These are phyloP conservation scores for Orbilia oligospora DNA, from an alignment of 2,329 filamentous ascomycete genomes.

Conservation along the genomic window DNA sequence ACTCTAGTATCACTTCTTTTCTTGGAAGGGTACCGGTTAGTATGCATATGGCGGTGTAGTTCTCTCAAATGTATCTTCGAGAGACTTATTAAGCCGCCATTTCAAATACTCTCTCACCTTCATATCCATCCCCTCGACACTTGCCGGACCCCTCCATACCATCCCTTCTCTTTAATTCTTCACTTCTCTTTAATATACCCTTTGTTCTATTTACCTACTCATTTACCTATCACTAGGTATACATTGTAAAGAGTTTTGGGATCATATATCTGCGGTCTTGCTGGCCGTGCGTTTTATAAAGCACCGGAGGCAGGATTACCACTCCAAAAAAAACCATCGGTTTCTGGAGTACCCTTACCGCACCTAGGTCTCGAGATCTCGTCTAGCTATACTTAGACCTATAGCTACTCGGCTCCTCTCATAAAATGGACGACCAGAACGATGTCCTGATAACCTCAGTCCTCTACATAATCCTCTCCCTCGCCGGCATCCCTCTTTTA, in stretches of 20 bases:
- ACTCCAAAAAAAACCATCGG: too few relatives aligned
- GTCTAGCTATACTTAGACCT: neutral
- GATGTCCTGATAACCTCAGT: neutral
- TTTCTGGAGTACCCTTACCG: too few relatives aligned
- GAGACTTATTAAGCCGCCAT: neutral
- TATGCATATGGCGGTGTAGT: neutral
- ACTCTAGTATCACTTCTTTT: too few relatives aligned
- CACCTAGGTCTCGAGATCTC: too few relatives aligned
- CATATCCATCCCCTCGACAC: neutral
- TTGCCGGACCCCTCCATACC: neutral
- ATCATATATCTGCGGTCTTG: too few relatives aligned
- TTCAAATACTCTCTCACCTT: neutral
- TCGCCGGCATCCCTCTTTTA: neutral
- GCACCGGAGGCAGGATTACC: too few relatives aligned
- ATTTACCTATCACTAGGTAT: too few relatives aligned
- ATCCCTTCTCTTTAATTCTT: neutral
- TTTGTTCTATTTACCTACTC: too few relatives aligned
- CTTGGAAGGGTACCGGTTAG: too few relatives aligned
- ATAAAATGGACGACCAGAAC: constrained; percentile 8
- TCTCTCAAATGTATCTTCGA: neutral
- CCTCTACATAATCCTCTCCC: constrained; percentile 20
- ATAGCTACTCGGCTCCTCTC: too few relatives aligned
- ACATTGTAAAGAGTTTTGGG: too few relatives aligned
- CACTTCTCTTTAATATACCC: neutral
- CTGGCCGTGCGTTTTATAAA: too few relatives aligned